Base-by-base conservation (phyloP, 257 asterid genomes). In the Perilla frutescens region DNA sequence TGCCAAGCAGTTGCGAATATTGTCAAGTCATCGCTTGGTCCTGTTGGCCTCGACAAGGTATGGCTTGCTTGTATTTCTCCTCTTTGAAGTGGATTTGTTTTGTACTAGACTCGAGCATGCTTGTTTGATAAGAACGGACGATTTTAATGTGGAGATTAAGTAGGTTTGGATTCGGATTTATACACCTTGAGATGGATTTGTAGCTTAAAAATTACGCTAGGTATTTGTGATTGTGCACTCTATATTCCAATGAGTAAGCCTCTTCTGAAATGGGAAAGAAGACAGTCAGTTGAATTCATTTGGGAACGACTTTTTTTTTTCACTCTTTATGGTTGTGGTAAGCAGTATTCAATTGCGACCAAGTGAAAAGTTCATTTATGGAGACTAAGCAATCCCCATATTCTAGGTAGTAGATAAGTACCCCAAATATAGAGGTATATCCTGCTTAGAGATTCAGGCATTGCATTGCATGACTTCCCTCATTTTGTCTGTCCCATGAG, bases 41-140 rank as follows among this genome's bases (percentile, higher is more conserved):
- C 98, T 1, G 97, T 92, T 66, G 98, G 99, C 73, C 98, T 94
- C 62, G 99, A 94, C 83, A 94, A 94, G 99, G 99, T 91, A 51
- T 14, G 36, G 56, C 36, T 20, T 62, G 67, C 57, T 15, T 34
- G 53, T 6, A 5, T 76, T n/a, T 53, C 6, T 69, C 8, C 6
- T 41, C 3, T 51, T 69, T 3, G 34, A 4, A 50, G 26, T 66
- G 5, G 3, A 15, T 45, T 5, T 44, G 20, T 53, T 26, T 47
- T 51, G 2, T 12, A 5, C 8, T 32, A 53, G 68, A 13, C 8
- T 62, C 3, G 37, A 40, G 39, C 49, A n/a, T 61, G 32, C 6
- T 49, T 20, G 45, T n/a, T 68, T 60, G 2, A 14, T 6, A 11
- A 41, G 62, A 39, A 51, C 41, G 20, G 4, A 47, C 14, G 31